A percentile compares a stretch with the other conserved stretches of the same genome.
phyloP scores from a whole-genome alignment of 345 rosid species.

The Pugionium cornutum region DNA sequence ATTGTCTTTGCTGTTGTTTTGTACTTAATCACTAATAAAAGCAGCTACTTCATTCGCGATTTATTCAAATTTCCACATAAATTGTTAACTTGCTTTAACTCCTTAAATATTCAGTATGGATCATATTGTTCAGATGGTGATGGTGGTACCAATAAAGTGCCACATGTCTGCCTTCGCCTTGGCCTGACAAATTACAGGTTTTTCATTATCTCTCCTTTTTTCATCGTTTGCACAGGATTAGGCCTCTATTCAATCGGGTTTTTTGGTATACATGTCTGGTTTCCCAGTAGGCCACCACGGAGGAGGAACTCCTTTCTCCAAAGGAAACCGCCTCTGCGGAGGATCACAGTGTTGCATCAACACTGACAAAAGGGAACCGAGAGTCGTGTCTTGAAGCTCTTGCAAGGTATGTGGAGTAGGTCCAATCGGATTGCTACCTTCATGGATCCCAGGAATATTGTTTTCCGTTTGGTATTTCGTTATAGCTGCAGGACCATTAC shows the following conservation, averaged over 20 bases:
- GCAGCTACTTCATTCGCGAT: background rate
- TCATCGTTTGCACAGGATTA: background rate
- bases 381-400: too few relatives aligned
- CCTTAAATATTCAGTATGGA: constrained; percentile 62
- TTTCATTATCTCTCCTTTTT: constrained; percentile 26
- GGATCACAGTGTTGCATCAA: too few relatives aligned
- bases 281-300: too few relatives aligned
- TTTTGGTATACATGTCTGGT: too few relatives aligned
- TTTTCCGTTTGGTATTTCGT: too few relatives aligned
- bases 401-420: too few relatives aligned
- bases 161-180: constrained; percentile 61
- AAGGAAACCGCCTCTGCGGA: too few relatives aligned
- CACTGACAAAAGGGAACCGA: too few relatives aligned
- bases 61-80: background rate
- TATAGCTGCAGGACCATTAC: too few relatives aligned
- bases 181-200: constrained; percentile 91
- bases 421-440: too few relatives aligned
- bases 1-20: background rate
- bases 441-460: too few relatives aligned
- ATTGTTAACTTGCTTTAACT: background rate
- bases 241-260: background rate
- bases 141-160: constrained; percentile 44
- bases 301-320: too few relatives aligned
- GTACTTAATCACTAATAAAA: background rate
- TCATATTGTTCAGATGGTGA: constrained; percentile 47